Percentiles rank a stretch among this genome's conserved stretches.
These are phyloP conservation scores for Pyrenula aspistea DNA, from an alignment of 495 filamentous ascomycete species.

Conservation along the genomic window DNA sequence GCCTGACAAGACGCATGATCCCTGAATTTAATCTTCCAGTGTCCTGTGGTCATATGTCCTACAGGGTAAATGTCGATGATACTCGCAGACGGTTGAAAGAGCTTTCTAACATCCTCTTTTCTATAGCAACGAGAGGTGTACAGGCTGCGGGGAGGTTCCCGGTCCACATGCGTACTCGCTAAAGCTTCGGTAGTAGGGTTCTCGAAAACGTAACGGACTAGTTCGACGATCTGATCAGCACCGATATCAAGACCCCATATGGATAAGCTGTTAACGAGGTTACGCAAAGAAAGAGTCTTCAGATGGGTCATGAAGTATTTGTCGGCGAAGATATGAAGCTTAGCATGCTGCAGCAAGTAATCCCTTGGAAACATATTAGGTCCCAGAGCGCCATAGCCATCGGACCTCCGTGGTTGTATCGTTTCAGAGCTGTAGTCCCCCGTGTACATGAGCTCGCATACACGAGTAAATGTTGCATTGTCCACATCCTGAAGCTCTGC, in stretches of 20 bases:
- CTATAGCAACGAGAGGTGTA: too few species aligned
- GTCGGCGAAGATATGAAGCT: background rate
- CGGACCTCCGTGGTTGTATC: background rate
- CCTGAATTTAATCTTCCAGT: background rate
- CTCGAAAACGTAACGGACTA: background rate
- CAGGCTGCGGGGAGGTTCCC: too few species aligned
- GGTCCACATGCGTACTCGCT: too few species aligned
- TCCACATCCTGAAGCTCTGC: constrained; percentile 33
- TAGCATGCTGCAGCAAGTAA: background rate
- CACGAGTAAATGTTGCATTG: constrained; percentile 33
- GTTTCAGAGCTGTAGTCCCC: constrained; percentile 23
- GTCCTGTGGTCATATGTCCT: background rate
- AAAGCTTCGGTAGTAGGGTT: background rate
- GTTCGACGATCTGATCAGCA: background rate
- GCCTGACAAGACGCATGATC: background rate
- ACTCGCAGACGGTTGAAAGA: too few species aligned
- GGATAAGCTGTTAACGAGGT: background rate
- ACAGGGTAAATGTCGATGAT: background rate
- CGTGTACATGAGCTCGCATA: constrained; percentile 37
- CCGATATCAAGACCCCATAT: background rate
- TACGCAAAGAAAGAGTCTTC: background rate
- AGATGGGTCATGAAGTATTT: background rate
- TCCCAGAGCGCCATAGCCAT: background rate
- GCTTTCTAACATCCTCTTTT: too few species aligned
- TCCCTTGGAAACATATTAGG: background rate